A percentile compares a stretch with the other conserved stretches of the same genome.
Evolutionary conservation across 345 rosid species (phyloP).

Genomic region (Euphorbia lathyris): DNA sequence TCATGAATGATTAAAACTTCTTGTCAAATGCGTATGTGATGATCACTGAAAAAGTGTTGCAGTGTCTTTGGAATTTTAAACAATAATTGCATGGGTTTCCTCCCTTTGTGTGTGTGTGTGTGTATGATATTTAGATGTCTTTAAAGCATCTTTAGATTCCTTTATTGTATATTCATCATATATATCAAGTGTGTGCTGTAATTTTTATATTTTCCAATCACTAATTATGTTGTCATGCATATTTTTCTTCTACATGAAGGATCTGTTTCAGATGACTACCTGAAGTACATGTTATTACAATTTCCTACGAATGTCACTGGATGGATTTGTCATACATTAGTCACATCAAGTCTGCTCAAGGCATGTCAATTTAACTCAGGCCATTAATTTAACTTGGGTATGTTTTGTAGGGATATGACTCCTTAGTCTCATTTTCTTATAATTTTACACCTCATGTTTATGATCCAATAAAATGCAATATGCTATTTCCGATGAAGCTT

Average conservation of each 20-base stretch:
- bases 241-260: conserved; percentile 39
- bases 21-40: too few relatives aligned
- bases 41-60: too few relatives aligned
- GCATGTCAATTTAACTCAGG: conserved; percentile 57
- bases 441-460: not conserved
- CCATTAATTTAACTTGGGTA: conserved; percentile 29
- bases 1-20: too few relatives aligned
- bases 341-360: conserved; percentile 96
- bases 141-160: not conserved
- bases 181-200: too few relatives aligned
- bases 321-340: conserved; percentile 91
- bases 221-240: conserved; percentile 9
- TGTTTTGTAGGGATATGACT: conserved; percentile 25
- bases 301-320: conserved; percentile 93
- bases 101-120: too few relatives aligned
- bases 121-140: too few relatives aligned
- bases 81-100: too few relatives aligned
- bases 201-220: not conserved
- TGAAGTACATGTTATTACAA: conserved; percentile 85
- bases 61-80: too few relatives aligned
- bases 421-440: not conserved
- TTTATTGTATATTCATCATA: not conserved
- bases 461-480: not conserved
- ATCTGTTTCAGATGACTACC: conserved; percentile 91
- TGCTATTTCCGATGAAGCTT: not conserved